A percentile compares a stretch with the other conserved stretches of the same genome.
These are phyloP conservation scores for Anastatica hierochuntica DNA, from an alignment of 345 rosid genomes.

Conservation along the genomic window DNA sequence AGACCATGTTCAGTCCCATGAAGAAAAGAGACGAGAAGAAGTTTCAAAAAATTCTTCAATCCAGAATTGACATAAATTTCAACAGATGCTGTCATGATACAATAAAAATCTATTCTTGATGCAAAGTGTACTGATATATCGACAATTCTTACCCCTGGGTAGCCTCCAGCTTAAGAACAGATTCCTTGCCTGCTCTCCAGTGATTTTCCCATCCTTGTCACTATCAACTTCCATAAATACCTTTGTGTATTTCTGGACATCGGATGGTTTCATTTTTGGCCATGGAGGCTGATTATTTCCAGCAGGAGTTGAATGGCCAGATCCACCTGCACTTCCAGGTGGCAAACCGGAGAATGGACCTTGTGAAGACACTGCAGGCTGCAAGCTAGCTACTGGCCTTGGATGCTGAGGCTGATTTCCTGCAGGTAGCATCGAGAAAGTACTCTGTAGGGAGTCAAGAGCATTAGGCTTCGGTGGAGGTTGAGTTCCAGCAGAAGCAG, in stretches of 20 bases:
- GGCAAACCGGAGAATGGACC: constrained; percentile 38
- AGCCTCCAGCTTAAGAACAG: constrained; percentile 93
- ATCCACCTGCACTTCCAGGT: constrained; percentile 45
- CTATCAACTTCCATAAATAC: constrained; percentile 90
- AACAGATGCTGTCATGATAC: neutral
- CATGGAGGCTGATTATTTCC: constrained; percentile 50
- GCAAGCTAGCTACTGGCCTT: constrained; percentile 36
- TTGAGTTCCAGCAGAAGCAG: constrained; percentile 41
- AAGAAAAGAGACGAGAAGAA: neutral
- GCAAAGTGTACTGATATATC: constrained; percentile 1
- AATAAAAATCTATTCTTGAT: neutral
- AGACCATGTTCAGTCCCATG: constrained; percentile 5
- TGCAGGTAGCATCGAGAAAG: constrained; percentile 49
- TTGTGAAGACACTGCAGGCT: constrained; percentile 45
- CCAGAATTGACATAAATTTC: neutral
- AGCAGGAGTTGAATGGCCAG: constrained; percentile 34
- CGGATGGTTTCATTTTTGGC: constrained; percentile 89
- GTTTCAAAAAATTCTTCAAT: constrained; percentile 2
- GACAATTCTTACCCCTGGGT: constrained; percentile 63
- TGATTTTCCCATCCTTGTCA: constrained; percentile 91
- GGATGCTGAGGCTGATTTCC: constrained; percentile 35
- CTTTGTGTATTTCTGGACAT: constrained; percentile 79
- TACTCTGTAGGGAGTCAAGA: constrained; percentile 58
- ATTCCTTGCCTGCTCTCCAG: constrained; percentile 88
- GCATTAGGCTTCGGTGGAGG: constrained; percentile 48